A percentile compares a stretch with the other conserved stretches of the same genome.
phyloP scores from a whole-genome alignment of 2,329 filamentous ascomycete genomes.

The Hymenotorrendiella dingleyae region DNA sequence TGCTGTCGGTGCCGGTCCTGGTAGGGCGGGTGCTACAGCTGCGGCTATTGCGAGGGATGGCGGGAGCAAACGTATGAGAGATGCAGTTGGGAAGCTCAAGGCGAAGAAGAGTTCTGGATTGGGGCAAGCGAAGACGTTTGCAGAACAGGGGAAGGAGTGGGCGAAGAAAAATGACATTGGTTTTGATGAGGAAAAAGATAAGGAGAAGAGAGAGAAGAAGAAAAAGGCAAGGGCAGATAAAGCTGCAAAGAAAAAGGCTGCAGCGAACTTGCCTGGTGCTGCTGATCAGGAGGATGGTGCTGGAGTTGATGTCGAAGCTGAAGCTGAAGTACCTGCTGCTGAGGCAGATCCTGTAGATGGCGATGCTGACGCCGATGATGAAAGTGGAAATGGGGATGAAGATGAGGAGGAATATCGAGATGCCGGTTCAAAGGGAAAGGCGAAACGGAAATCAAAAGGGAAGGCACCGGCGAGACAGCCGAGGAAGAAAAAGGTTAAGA shows the following conservation, averaged over 20 bases:
- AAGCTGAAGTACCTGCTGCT: constrained; percentile 1
- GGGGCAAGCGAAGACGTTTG: constrained; percentile 21
- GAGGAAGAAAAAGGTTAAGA: constrained; percentile 10
- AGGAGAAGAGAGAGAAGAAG: constrained; percentile 3
- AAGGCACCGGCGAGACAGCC: constrained; percentile 8
- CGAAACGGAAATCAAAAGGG: constrained; percentile 1
- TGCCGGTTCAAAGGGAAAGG: constrained; percentile 4
- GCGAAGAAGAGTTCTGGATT: constrained; percentile 34
- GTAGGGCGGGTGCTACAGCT: too few relatives aligned
- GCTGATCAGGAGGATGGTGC: background rate
- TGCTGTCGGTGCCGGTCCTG: constrained; percentile 40
- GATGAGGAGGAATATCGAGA: constrained; percentile 7
- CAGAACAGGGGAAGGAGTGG: constrained; percentile 29
- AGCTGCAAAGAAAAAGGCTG: background rate
- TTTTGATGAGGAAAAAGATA: constrained; percentile 5
- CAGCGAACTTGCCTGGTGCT: constrained; percentile 2
- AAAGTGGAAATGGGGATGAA: constrained; percentile 11
- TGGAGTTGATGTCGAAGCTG: constrained; percentile 4
- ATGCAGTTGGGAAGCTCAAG: constrained; percentile 63
- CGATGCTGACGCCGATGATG: constrained; percentile 7
- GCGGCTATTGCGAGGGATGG: constrained; percentile 60
- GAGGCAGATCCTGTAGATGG: background rate
- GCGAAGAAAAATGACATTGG: constrained; percentile 17
- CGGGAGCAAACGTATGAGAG: constrained; percentile 70
- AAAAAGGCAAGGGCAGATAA: constrained; percentile 8